A percentile compares a stretch with the other conserved stretches of the same genome.
Conservation (phyloP, 2,329 filamentous ascomycete species). For the Tolypocladium album region DNA sequence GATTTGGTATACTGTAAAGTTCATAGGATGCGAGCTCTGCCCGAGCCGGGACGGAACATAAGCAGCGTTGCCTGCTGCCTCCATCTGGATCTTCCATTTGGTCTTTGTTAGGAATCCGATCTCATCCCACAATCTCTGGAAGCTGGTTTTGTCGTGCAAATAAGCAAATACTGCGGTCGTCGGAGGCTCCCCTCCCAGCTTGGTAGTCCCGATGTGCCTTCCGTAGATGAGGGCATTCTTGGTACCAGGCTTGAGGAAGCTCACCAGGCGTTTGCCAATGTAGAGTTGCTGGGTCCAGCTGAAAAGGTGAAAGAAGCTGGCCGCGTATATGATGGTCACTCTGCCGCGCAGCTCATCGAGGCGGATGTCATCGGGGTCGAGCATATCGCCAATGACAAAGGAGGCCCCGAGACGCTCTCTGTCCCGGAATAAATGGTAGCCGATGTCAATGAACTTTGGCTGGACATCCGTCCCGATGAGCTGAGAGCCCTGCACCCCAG, state of each 20-base stretch:
- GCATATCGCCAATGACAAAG: conserved; percentile 41
- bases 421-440: conserved; percentile 55
- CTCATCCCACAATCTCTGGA: conserved; percentile 43
- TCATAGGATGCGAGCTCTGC: conserved; percentile 16
- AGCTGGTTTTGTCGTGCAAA: conserved; percentile 37
- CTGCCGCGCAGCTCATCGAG: conserved; percentile 24
- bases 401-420: conserved; percentile 30
- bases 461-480: conserved; percentile 41
- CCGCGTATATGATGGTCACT: conserved; percentile 37
- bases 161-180: conserved; percentile 21
- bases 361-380: conserved; percentile 26
- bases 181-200: conserved; percentile 12
- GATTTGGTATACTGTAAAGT: conserved; percentile 24
- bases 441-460: conserved; percentile 41
- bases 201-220: conserved; percentile 33
- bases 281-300: conserved; percentile 34
- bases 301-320: conserved; percentile 40
- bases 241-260: conserved; percentile 32
- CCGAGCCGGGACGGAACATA: conserved; percentile 13
- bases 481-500: conserved; percentile 35
- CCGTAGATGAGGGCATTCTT: conserved; percentile 38
- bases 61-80: conserved; percentile 15
- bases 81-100: conserved; percentile 34
- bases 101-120: conserved; percentile 37
- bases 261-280: conserved; percentile 31